Conservation (phyloP, 2,329 filamentous ascomycete genomes). For the Chrysosporium keratinophilum region DNA sequence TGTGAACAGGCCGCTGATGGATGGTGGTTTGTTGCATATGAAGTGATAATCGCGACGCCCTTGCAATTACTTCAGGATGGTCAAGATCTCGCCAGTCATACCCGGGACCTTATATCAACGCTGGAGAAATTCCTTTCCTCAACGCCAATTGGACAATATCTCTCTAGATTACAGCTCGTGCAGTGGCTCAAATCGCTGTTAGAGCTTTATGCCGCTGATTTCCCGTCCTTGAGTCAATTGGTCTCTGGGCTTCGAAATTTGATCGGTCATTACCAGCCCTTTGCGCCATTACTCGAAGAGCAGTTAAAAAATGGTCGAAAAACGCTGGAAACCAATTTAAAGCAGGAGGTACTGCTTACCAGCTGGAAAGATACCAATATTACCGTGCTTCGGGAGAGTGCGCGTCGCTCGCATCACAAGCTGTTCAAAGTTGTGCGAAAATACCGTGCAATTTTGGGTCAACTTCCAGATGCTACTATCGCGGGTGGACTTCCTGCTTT, state of each 20-base stretch:
- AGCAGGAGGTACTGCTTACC: conserved; percentile 80
- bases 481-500: conserved; percentile 27
- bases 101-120: conserved; percentile 59
- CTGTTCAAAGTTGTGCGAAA: conserved; percentile 85
- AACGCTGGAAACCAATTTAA: conserved; percentile 81
- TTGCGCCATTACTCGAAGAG: conserved; percentile 55
- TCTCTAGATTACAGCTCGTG: conserved; percentile 60
- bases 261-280: conserved; percentile 62
- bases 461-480: conserved; percentile 57
- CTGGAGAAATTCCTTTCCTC: conserved; percentile 68
- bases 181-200: conserved; percentile 54
- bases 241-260: conserved; percentile 63
- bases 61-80: conserved; percentile 52
- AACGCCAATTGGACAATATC: conserved; percentile 72
- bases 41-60: conserved; percentile 70
- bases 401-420: conserved; percentile 80
- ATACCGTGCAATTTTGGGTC: conserved; percentile 68
- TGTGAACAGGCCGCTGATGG: conserved; percentile 67
- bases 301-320: conserved; percentile 56
- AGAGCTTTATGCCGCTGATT: conserved; percentile 49
- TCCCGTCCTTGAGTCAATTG: conserved; percentile 49
- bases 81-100: conserved; percentile 53
- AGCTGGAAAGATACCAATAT: conserved; percentile 99
- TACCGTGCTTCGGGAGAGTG: conserved; percentile 75
- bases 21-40: conserved; percentile 97